Conservation (phyloP, 306 rosid genomes). For the Sicyos edulis region DNA sequence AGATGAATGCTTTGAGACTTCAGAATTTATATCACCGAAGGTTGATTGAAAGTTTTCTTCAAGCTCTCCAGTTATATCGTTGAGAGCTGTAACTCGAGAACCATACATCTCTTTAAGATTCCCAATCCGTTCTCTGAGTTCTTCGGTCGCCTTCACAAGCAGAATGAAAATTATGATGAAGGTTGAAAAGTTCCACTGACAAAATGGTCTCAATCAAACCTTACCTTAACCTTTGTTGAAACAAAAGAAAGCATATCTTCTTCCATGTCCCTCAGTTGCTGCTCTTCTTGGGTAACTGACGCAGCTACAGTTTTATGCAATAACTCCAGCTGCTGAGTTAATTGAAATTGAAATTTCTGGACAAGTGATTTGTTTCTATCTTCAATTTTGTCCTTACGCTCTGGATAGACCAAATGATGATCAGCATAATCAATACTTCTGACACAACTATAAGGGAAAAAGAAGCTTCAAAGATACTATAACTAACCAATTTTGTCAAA, state of each 20-base stretch:
- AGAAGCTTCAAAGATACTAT: neutral
- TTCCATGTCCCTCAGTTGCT: slow-evolving; percentile 85
- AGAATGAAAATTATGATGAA: neutral
- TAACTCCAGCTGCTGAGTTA: slow-evolving; percentile 86
- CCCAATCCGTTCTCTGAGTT: slow-evolving; percentile 62
- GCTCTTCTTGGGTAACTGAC: slow-evolving; percentile 85
- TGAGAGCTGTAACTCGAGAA: slow-evolving; percentile 76
- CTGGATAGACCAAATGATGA: slow-evolving; percentile 31
- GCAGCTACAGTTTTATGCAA: slow-evolving; percentile 87
- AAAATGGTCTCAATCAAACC: slow-evolving; percentile 20
- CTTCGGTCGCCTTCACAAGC: slow-evolving; percentile 80
- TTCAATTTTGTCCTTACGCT: slow-evolving; percentile 89
- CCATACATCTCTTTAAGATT: slow-evolving; percentile 71
- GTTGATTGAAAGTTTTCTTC: slow-evolving; percentile 77
- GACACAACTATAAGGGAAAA: neutral
- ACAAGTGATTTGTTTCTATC: slow-evolving; percentile 67
- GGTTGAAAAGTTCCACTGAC: neutral
- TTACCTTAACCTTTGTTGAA: slow-evolving; percentile 70
- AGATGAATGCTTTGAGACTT: slow-evolving; percentile 85
- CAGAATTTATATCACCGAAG: slow-evolving; percentile 67
- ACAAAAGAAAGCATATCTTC: slow-evolving; percentile 88
- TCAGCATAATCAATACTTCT: slow-evolving; percentile 15
- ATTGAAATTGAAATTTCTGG: slow-evolving; percentile 67
- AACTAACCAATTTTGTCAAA: slow-evolving; percentile 87
- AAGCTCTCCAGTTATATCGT: slow-evolving; percentile 71